Conservation (phyloP, 148 eudicot species). For the Camellia granthamiana region DNA sequence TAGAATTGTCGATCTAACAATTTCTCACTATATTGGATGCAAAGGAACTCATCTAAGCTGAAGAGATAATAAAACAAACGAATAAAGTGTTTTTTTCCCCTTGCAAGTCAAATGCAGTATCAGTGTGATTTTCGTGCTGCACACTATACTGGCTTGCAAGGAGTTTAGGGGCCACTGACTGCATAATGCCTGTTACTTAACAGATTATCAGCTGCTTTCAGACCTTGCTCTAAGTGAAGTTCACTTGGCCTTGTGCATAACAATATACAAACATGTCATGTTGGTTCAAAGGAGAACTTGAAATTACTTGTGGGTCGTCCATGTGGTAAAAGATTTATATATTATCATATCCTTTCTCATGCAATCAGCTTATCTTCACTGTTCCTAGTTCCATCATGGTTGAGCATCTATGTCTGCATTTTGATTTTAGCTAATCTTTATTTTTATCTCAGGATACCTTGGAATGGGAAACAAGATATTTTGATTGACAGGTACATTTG, state of each 20-base stretch:
- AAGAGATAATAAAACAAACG: too few species aligned
- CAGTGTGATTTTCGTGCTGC: too few species aligned
- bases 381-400: background rate
- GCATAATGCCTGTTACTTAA: too few species aligned
- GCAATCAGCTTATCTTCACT: background rate
- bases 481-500: constrained; percentile 82
- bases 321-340: background rate
- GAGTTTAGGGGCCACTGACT: too few species aligned
- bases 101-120: too few species aligned
- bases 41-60: too few species aligned
- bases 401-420: background rate
- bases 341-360: background rate
- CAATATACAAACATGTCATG: background rate
- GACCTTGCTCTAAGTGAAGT: background rate
- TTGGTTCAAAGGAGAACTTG: background rate
- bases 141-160: too few species aligned
- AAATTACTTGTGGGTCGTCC: background rate
- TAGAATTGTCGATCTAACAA: too few species aligned
- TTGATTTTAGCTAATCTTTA: constrained; percentile 17
- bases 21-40: too few species aligned
- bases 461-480: constrained; percentile 93
- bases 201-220: too few species aligned
- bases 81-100: too few species aligned
- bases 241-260: too few species aligned
- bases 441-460: constrained; percentile 72